Base-by-base conservation (phyloP, 148 eudicot genomes). In the Rhododendron ovatum region DNA sequence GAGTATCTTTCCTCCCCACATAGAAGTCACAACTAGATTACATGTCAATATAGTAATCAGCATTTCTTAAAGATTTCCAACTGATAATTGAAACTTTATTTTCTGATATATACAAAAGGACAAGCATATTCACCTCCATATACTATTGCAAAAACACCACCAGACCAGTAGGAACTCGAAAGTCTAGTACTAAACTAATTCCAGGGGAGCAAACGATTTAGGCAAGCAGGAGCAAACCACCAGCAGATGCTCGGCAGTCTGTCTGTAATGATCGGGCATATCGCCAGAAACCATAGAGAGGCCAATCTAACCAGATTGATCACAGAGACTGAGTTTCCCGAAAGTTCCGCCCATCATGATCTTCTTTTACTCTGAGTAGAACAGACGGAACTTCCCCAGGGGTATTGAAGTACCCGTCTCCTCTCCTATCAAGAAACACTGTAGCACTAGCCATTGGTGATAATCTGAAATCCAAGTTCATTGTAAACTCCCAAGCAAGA, bases 311-410 rank as follows among this genome's bases (percentile, higher is more conserved):
- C 91, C 74, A 95, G 96, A 87, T 96, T 96, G 88, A 93, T 91
- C 47, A 88, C 95, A 2, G 99, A 92, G 61, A 96, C 98, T 0
- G 99, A 96, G 91, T 96, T 96, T 63, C 99, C 99, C 1, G 99
- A 96, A 78, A 98, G 99, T 88, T 96, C 99, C 12, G 99, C 98
- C n/a, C 99, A 85, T 96, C 99, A 78, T 96, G 93, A 83, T 96
- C 99, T 91, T 96, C 99, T 91, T 96, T 96, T 84, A 96, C 95
- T 41, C 98, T 95, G 20, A 96, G 93, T 81, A 96, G 93, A 85
- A 96, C 94, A 1, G 99, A 96, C 6, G 97, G 96, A 83, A 95
- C 99, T 82, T 94, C 98, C 35, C 99, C 99, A 13, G 95, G 89
- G 35, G 98, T 96, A 87, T 96, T 96, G 88, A 89, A 96, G 86